phyloP scores from a whole-genome alignment of 2,329 filamentous ascomycete genomes.

The Alternaria sp. region DNA sequence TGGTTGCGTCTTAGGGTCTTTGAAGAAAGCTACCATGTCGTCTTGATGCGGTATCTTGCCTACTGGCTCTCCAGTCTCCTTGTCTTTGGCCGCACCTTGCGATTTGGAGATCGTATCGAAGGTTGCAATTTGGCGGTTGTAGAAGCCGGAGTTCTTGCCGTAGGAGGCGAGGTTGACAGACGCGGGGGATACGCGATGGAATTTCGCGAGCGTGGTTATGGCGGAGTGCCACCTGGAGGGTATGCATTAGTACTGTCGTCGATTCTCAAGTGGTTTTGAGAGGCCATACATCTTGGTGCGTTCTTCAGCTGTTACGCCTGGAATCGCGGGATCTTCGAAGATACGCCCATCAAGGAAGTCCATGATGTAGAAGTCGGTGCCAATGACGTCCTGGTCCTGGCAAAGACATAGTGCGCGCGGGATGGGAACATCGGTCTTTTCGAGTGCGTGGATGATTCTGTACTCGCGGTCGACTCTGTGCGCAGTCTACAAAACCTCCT shows the following conservation, averaged over 20 bases:
- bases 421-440: constrained; percentile 80
- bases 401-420: constrained; percentile 85
- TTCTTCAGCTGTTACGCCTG: constrained; percentile 70
- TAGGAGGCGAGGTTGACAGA: constrained; percentile 73
- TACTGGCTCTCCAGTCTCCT: constrained; percentile 76
- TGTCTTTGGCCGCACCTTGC: constrained; percentile 77
- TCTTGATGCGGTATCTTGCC: constrained; percentile 84
- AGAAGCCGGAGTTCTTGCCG: constrained; percentile 79
- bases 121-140: constrained; percentile 82
- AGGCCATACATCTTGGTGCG: constrained; percentile 68
- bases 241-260: neutral
- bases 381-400: constrained; percentile 78
- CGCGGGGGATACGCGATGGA: constrained; percentile 76
- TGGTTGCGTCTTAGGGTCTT: constrained; percentile 71
- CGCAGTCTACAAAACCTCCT: constrained; percentile 66
- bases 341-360: constrained; percentile 92
- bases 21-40: constrained; percentile 80
- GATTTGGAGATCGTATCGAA: constrained; percentile 78
- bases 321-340: constrained; percentile 86
- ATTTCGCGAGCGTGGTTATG: constrained; percentile 79
- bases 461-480: constrained; percentile 98
- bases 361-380: constrained; percentile 97
- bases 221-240: constrained; percentile 78
- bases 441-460: constrained; percentile 83
- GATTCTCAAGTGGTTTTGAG: neutral